Conservation (phyloP, 805 yeast genomes). For the Pichia gijzeniarum region DNA sequence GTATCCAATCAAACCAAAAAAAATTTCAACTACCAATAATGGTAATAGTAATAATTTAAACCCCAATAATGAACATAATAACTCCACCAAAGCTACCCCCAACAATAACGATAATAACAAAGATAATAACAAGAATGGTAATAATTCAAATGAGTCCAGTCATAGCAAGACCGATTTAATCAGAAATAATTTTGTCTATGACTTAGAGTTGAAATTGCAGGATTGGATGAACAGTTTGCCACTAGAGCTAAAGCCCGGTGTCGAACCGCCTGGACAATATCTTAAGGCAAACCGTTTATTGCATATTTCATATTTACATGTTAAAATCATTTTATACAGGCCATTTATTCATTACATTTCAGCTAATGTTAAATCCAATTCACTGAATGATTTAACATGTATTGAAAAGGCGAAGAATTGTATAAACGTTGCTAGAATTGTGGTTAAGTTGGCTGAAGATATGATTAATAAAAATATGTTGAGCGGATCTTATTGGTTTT, state of each 20-base stretch:
- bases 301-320: conserved; percentile 66
- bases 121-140: background rate
- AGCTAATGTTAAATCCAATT: conserved; percentile 36
- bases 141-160: conserved; percentile 12
- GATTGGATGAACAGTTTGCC: conserved; percentile 72
- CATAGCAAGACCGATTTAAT: conserved; percentile 28
- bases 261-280: conserved; percentile 60
- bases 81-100: background rate
- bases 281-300: conserved; percentile 68
- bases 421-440: conserved; percentile 75
- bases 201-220: conserved; percentile 62
- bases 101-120: conserved; percentile 1
- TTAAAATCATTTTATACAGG: conserved; percentile 73
- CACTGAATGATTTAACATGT: conserved; percentile 48
- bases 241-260: conserved; percentile 61
- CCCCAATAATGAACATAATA: background rate
- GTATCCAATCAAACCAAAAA: conserved; percentile 59
- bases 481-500: conserved; percentile 87
- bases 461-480: conserved; percentile 67
- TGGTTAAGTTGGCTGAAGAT: conserved; percentile 72
- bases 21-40: conserved; percentile 18
- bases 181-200: conserved; percentile 41
- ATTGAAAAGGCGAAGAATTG: conserved; percentile 75
- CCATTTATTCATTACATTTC: conserved; percentile 84
- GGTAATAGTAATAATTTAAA: conserved; percentile 4